Base-by-base conservation (phyloP, 2,329 filamentous ascomycete genomes). In the Coccinonectria pachysandricola region DNA sequence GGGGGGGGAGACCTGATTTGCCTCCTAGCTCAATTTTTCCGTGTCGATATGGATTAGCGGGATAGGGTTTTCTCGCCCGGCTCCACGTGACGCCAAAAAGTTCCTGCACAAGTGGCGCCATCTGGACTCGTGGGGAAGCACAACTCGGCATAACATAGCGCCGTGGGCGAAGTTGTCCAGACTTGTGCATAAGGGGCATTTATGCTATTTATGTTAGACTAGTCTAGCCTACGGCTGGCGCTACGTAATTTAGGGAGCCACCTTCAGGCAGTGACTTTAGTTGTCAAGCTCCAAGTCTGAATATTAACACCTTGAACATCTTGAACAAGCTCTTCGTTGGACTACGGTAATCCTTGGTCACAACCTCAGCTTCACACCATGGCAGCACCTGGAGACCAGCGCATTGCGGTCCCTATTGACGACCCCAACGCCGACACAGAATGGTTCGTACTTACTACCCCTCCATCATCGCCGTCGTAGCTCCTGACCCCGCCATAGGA, bases 381-480 rank as follows among this genome's bases (percentile, higher is more conserved):
- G 74, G 71, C 72, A 11, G 70, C 71, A 16, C 73, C 74, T 18
- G 46, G 57, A 40, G 75, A 79, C 28, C 71, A 79, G 46, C 63
- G 75, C 23, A 75, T 79, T 41, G 67, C 67, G 47, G 91, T 98
- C 34, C 86, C 87, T 22, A 80, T 98, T 42, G 85, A 93, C 52
- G 79, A 96, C 52, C 88, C 88, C 16, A 93, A 96, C 50, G 91
- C 86, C 37, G 91, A 98, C 53, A 98, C 91, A 37, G 91, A 98
- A 78, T 98, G 91, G 91, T 46, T 17, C n/a, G 37, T 87, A 62
- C 23, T 16, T 37, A 15, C 21, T 39, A 35, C 35, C 43, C 42
- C 42, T 46, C 40, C 36, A 41, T 38, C n/a, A 21, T 23, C 23
- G n/a, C n/a, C n/a, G 23, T 13, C 6, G 16, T 27, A 26, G 34